These are phyloP conservation scores for Elaeis oleifera DNA, from an alignment of 202 grass and related monocot genomes.

Conservation along the genomic window DNA sequence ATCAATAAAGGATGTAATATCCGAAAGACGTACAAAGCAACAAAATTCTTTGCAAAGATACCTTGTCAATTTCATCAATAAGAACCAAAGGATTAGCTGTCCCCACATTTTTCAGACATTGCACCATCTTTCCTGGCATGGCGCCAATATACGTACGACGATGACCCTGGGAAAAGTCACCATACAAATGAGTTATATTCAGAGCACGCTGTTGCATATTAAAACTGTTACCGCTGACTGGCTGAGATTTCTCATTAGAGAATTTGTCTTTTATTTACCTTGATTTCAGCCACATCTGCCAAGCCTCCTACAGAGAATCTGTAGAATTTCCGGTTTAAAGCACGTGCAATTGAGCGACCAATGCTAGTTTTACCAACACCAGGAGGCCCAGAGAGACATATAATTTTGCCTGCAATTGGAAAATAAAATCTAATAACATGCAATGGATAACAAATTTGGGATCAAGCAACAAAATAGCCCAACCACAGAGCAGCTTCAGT, in stretches of 20 bases:
- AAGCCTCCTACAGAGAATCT: conserved; percentile 98
- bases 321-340: conserved; percentile 85
- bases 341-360: conserved; percentile 95
- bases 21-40: not conserved
- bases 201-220: too few relatives aligned
- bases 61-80: conserved; percentile 99
- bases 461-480: too few relatives aligned
- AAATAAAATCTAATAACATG: conserved; percentile 19
- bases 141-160: conserved; percentile 95
- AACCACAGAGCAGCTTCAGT: too few relatives aligned
- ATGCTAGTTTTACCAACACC: conserved; percentile 99
- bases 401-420: conserved; percentile 72
- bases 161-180: conserved; percentile 52
- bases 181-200: too few relatives aligned
- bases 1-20: too few relatives aligned
- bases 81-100: conserved; percentile 94
- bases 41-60: conserved; percentile 22
- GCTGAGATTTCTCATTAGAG: too few relatives aligned
- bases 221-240: too few relatives aligned
- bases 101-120: conserved; percentile 91
- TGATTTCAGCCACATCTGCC: conserved; percentile 99
- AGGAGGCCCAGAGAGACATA: conserved; percentile 96
- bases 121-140: conserved; percentile 99
- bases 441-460: conserved; percentile 9
- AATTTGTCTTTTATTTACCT: conserved; percentile 35